Base-by-base conservation (phyloP, 2,329 filamentous ascomycete genomes). In the Bertia moriformis region DNA sequence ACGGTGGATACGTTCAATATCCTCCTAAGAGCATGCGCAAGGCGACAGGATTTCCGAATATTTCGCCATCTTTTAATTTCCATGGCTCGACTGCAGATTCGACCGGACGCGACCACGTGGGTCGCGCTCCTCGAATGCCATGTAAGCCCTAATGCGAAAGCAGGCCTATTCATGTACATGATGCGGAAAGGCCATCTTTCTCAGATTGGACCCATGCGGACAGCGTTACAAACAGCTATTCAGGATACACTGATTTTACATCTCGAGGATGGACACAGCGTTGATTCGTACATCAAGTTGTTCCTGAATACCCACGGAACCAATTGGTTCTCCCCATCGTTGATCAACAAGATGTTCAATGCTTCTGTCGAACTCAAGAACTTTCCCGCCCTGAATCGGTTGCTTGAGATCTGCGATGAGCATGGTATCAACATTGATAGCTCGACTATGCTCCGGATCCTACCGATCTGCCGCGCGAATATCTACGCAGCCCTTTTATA, bases 1-100 rank as follows among this genome's bases (percentile, higher is more conserved):
- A 58, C 57, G 2, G 48, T 51, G 7, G 53, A 58, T 19, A 58
- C 58, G 12, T 61, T 56, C 43, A 63, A 64, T 38, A 54, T 62
- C 19, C 42, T 65, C 14, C 42, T 65, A 27, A 47, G 46, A 24
- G 46, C 46, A 15, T 49, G 53, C 19, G 58, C 58, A 17, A 44
- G 43, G 18, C 48, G 47, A 18, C 53, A 54, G 38, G 51, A 63
- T 43, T 42, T 58, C 15, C 41, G 35, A 3, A 43, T 47, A 4
- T 64, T 63, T 37, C 49, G 47, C 4, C 42, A 44, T 14, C 43
- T 58, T 19, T 41, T 65, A 15, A 33, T 42, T 14, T 40, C 44
- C 12, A 63, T 65, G 59, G 41, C 49, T 22, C 44, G 48, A 32
- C 40, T 49, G 19, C 42, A 52, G 3, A 46, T 65, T 39, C 46